phyloP scores from a whole-genome alignment of 192 early-diverging fungal species.

The Thamnidium elegans region DNA sequence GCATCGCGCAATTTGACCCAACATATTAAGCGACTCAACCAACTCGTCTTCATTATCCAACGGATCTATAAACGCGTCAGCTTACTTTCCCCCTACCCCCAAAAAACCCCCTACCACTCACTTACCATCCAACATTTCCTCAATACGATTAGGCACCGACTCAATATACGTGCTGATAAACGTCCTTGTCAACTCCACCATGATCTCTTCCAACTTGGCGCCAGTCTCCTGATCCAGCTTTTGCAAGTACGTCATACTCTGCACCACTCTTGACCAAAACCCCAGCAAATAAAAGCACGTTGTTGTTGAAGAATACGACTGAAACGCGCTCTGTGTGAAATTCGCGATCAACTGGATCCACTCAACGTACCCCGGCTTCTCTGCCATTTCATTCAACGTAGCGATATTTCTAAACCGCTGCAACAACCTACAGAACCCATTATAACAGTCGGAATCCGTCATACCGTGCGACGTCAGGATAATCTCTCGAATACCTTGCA shows the following conservation, averaged over 20 bases:
- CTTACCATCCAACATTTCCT: constrained; percentile 58
- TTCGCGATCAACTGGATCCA: constrained; percentile 61
- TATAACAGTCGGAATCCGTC: constrained; percentile 73
- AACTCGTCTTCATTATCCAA: constrained; percentile 68
- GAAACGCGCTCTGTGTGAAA: constrained; percentile 63
- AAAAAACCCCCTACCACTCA: too few relatives aligned
- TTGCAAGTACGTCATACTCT: constrained; percentile 47
- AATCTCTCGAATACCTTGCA: constrained; percentile 67
- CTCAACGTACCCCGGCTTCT: constrained; percentile 60
- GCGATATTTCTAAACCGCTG: constrained; percentile 78
- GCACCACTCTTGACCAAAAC: constrained; percentile 85
- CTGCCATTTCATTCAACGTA: constrained; percentile 74
- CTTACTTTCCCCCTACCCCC: too few relatives aligned
- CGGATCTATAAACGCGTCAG: too few relatives aligned
- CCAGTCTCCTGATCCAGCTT: constrained; percentile 37
- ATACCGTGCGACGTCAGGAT: constrained; percentile 57
- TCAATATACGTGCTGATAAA: constrained; percentile 55
- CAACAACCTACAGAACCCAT: constrained; percentile 80
- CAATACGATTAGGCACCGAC: constrained; percentile 42
- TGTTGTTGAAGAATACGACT: constrained; percentile 65
- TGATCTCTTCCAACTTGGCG: constrained; percentile 46
- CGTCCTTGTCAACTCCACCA: constrained; percentile 43
- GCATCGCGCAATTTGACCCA: constrained; percentile 64
- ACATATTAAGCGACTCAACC: constrained; percentile 63
- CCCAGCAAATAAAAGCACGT: constrained; percentile 65